A percentile compares a stretch with the other conserved stretches of the same genome.
Evolutionary conservation across 2,329 filamentous ascomycete genomes (phyloP).

Genomic region (Sordariomycetes sp.): DNA sequence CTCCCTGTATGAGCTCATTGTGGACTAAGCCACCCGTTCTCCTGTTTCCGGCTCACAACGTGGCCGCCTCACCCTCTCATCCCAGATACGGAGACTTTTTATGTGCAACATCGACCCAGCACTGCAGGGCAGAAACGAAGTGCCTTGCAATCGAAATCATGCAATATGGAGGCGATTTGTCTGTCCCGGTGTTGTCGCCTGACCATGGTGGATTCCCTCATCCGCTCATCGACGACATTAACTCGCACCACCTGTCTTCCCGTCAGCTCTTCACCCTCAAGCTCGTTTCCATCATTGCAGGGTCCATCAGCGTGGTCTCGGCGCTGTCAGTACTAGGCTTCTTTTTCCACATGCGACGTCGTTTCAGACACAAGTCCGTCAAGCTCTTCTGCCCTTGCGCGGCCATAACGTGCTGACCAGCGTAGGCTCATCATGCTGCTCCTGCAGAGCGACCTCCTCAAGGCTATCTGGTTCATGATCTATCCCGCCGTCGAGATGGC

Average conservation of each 20-base stretch:
- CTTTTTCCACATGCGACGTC: constrained; percentile 65
- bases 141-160: too few species aligned
- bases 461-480: constrained; percentile 58
- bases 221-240: neutral
- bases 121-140: too few species aligned
- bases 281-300: constrained; percentile 26
- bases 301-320: constrained; percentile 45
- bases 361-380: constrained; percentile 53
- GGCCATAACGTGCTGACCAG: neutral
- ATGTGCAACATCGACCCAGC: too few species aligned
- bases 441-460: constrained; percentile 63
- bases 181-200: too few species aligned
- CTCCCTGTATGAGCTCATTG: too few species aligned
- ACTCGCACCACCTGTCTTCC: neutral
- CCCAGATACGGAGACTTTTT: too few species aligned
- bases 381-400: neutral
- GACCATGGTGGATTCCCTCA: too few species aligned
- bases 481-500: constrained; percentile 52
- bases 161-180: too few species aligned
- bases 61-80: too few species aligned
- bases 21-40: too few species aligned
- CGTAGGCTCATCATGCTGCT: constrained; percentile 63
- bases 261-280: constrained; percentile 13
- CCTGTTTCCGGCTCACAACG: too few species aligned
- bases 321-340: constrained; percentile 55